Evolutionary conservation across 768 basidiomycete species (phyloP).

Genomic region (Boletus edulis): DNA sequence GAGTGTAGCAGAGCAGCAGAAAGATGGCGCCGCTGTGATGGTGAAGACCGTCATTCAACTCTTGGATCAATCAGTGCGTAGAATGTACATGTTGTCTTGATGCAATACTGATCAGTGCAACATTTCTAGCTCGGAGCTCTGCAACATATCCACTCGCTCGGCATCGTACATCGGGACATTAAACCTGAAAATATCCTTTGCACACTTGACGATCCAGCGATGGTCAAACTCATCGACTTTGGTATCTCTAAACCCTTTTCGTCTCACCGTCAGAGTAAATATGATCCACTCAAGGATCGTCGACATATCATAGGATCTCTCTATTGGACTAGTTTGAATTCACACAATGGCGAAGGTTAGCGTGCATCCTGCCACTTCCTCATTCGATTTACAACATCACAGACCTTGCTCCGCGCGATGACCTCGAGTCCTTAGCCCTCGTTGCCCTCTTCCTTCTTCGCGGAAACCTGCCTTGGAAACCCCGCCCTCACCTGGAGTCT

Average conservation of each 20-base stretch:
- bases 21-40: not conserved
- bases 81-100: not conserved
- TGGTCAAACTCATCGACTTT: constrained; percentile 1
- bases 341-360: constrained; percentile 5
- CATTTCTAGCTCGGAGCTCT: not conserved
- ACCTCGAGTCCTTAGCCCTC: constrained; percentile 1
- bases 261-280: not conserved
- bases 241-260: constrained; percentile 1
- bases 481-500: not conserved
- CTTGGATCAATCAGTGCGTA: not conserved
- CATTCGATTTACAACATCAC: not conserved
- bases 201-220: not conserved
- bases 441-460: not conserved
- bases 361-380: not conserved
- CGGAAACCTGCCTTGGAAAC: constrained; percentile 1
- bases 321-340: constrained; percentile 2
- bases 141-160: not conserved
- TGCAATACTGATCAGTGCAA: not conserved
- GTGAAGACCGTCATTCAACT: not conserved
- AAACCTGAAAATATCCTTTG: constrained; percentile 3
- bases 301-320: not conserved
- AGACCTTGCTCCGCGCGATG: constrained; percentile 1
- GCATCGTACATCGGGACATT: constrained; percentile 1
- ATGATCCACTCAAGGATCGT: not conserved
- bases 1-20: not conserved